Conservation (phyloP, 495 filamentous ascomycete species). For the Margaritispora aquatica region DNA sequence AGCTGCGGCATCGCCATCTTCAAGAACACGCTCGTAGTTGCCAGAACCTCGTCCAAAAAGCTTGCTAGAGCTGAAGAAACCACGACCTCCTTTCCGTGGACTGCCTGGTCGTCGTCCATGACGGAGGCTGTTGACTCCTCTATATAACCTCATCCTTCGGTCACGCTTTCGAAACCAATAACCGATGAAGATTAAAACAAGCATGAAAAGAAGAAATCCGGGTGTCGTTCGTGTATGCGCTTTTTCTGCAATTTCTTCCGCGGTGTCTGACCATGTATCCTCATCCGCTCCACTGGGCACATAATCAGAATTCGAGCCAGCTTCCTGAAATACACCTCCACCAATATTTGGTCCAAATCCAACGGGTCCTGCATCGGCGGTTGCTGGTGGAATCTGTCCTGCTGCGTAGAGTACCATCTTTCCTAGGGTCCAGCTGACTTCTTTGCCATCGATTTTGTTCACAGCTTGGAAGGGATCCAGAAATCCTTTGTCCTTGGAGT, state of each 20-base stretch:
- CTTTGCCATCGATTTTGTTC: conserved; percentile 83
- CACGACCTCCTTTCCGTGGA: conserved; percentile 43
- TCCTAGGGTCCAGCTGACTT: conserved; percentile 97
- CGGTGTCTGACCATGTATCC: conserved; percentile 48
- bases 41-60: conserved; percentile 46
- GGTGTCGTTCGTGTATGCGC: conserved; percentile 55
- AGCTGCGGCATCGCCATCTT: conserved; percentile 57
- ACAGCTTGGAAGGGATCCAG: conserved; percentile 88
- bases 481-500: conserved; percentile 73
- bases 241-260: conserved; percentile 58
- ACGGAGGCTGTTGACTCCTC: conserved; percentile 47
- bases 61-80: conserved; percentile 51
- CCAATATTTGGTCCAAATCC: conserved; percentile 82
- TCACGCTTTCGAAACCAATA: conserved; percentile 55
- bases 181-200: conserved; percentile 65
- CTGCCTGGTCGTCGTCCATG: conserved; percentile 46
- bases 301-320: conserved; percentile 55
- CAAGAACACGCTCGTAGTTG: conserved; percentile 78
- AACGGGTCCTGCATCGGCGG: conserved; percentile 56
- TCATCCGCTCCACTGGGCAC: conserved; percentile 39
- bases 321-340: conserved; percentile 61
- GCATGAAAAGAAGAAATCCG: conserved; percentile 69
- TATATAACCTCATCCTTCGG: conserved; percentile 59
- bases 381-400: conserved; percentile 65
- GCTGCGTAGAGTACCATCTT: conserved; percentile 98